Evolutionary conservation across 139 green algal genomes (phyloP), one percentile per base, ranked within the genome.

Genomic region (Chlamydomonas schloesseri): DNA sequence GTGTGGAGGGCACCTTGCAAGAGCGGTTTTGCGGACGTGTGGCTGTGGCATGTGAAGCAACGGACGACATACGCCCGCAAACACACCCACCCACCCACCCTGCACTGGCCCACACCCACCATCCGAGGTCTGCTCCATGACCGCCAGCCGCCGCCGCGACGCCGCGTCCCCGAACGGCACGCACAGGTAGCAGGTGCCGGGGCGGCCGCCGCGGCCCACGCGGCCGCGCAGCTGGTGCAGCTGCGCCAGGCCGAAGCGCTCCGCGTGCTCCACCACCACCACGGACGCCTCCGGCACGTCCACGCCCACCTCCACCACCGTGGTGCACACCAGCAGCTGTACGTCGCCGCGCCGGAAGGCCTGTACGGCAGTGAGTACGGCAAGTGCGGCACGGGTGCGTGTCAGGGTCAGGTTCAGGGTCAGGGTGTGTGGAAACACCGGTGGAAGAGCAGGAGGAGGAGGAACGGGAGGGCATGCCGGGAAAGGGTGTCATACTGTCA

Each of bases 251-350:
- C 97, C 97, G 90, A 98, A 98, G n/a, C 88, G 90, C n/a, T 99
- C 97, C 17, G 97, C 96, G 75, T 98, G 92, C 87, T 99, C 93
- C n/a, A 99, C 94, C 36, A 99, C 87, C 83, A 99, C 98, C 15
- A 98, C 87, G 15, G 92, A 94, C 0, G 97, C 97, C 55, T 97
- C 93, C 0, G 95, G 96, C 58, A 99, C 93, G 77, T 99, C 97
- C 65, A 99, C 95, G 0, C 97, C 96, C 60, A 97, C 97, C 88
- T 99, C 97, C 14, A 99, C 94, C 24, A 99, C 97, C 0, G 94
- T 95, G 21, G 94, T 98, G 78, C 92, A 93, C 26, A 99, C 88
- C 42, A 99, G 91, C 29, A 98, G 93, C 10, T 88, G 91, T 4
- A 89, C 94, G 23, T 91, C 24, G 24, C 96, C 96, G 13, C 74